Conservation (phyloP, 2,329 filamentous ascomycete species). For the Emericellopsis atlantica region DNA sequence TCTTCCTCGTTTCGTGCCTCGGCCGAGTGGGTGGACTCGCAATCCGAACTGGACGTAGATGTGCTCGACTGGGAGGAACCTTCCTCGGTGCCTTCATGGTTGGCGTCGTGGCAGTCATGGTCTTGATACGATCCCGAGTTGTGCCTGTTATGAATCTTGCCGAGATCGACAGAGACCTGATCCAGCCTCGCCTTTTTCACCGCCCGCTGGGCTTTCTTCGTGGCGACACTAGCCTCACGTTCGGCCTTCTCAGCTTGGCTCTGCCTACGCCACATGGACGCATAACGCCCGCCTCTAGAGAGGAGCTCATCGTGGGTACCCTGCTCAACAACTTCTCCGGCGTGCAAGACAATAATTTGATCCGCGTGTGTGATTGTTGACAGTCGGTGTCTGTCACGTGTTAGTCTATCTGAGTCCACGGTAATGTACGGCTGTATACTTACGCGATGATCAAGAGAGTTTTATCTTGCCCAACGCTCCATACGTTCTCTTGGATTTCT, state of each 20-base stretch:
- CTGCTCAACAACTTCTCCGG: conserved; percentile 63
- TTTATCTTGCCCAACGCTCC: conserved; percentile 68
- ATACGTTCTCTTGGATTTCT: conserved; percentile 79
- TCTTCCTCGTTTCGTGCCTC: not conserved
- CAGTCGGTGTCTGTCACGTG: conserved; percentile 50
- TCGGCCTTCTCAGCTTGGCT: conserved; percentile 60
- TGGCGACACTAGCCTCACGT: conserved; percentile 20
- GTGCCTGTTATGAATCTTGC: no score
- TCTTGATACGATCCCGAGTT: no score
- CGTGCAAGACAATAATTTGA: conserved; percentile 68
- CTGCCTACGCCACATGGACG: conserved; percentile 83
- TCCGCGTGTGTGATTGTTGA: conserved; percentile 80
- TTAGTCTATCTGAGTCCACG: conserved; percentile 7
- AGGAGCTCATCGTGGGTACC: conserved; percentile 72
- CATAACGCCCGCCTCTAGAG: conserved; percentile 57
- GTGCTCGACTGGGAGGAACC: conserved; percentile 12
- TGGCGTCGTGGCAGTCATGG: conserved; percentile 10
- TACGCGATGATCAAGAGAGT: conserved; percentile 94
- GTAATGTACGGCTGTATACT: conserved; percentile 17
- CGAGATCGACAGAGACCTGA: no score
- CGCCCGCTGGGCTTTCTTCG: conserved; percentile 18
- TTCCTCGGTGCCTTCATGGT: conserved; percentile 14
- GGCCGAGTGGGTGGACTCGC: conserved; percentile 14
- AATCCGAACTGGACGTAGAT: conserved; percentile 18
- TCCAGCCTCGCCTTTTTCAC: conserved; percentile 37